phyloP scores from a whole-genome alignment of 352 stramenopile species.

The Phytophthora hybrid region DNA sequence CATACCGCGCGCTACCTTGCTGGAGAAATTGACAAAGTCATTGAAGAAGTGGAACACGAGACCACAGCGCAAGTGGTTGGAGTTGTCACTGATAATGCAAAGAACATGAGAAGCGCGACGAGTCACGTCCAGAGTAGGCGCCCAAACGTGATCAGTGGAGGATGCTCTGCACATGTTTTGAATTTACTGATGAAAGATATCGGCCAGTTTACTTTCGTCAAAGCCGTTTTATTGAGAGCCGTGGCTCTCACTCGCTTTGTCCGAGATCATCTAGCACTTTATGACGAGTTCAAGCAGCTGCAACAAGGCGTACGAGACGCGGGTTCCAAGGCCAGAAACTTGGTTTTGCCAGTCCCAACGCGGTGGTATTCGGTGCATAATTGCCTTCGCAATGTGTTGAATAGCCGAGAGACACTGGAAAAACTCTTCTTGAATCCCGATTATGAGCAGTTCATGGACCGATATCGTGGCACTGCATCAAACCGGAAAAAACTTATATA shows the following conservation, averaged over 20 bases:
- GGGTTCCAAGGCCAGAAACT: neutral
- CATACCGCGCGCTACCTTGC: neutral
- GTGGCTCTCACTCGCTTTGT: too few relatives aligned
- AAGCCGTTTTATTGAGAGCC: too few relatives aligned
- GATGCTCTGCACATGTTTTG: too few relatives aligned
- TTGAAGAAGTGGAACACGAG: neutral
- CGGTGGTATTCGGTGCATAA: neutral
- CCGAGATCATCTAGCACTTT: too few relatives aligned
- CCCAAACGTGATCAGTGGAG: too few relatives aligned
- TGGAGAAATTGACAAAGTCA: neutral
- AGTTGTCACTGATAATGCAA: constrained; percentile 1
- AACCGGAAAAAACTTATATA: constrained; percentile 2
- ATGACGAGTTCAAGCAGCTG: too few relatives aligned
- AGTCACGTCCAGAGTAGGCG: too few relatives aligned
- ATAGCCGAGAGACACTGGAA: too few relatives aligned
- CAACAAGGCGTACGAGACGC: neutral
- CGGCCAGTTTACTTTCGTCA: too few relatives aligned
- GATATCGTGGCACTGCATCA: constrained; percentile 17
- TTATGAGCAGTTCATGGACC: neutral
- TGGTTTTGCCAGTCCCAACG: neutral
- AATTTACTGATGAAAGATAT: too few relatives aligned
- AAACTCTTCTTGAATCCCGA: too few relatives aligned
- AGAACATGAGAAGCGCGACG: too few relatives aligned
- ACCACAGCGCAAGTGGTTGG: neutral
- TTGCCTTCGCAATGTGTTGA: neutral